Evolutionary conservation across 768 basidiomycete genomes (phyloP), one percentile per base, ranked within the genome.

Genomic region (Leccinellum rugosiceps): DNA sequence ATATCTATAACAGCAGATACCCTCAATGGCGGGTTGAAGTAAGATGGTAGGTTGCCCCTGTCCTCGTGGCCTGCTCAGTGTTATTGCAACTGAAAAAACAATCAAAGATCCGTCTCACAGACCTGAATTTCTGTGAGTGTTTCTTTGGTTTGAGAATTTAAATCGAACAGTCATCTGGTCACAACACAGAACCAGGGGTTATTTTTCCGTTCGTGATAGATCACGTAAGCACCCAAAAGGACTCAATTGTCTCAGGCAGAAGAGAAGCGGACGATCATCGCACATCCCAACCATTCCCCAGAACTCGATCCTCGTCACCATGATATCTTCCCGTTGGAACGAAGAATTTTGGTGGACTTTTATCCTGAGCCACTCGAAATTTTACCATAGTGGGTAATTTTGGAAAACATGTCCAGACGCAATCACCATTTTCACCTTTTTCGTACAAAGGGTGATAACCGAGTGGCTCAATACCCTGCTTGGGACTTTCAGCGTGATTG

Each of bases 391-490:
- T 52, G 53, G 55, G 58, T 56, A 60, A 59, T 35, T 65, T 52
- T 63, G 15, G 11, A 45, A 35, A 58, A 59, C 52, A 30, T 68
- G 58, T 54, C 5, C 31, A 52, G 50, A 65, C 41, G 55, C 70
- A 71, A 71, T 71, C 70, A 50, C 34, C 6, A 55, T 55, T 45
- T 59, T 51, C n/a, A 61, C 48, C 17, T 21, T 46, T 61, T 49
- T 30, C 58, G 35, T 35, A 35, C 35, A 35, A 35, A 17, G 1
- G 17, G 17, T 54, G 41, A 44, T 70, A 60, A 44, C 64, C 68
- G 60, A 66, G 70, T 58, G 70, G 69, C 65, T 67, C 66, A 57
- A n/a, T 23, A 19, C 43, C 19, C 43, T 44, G 54, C 57, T 68
- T 62, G 49, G 62, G 35, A 61, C 64, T 25, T 9, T 34, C 17